phyloP scores from a whole-genome alignment of 257 asterid species.

The Fraxinus cuspidata region DNA sequence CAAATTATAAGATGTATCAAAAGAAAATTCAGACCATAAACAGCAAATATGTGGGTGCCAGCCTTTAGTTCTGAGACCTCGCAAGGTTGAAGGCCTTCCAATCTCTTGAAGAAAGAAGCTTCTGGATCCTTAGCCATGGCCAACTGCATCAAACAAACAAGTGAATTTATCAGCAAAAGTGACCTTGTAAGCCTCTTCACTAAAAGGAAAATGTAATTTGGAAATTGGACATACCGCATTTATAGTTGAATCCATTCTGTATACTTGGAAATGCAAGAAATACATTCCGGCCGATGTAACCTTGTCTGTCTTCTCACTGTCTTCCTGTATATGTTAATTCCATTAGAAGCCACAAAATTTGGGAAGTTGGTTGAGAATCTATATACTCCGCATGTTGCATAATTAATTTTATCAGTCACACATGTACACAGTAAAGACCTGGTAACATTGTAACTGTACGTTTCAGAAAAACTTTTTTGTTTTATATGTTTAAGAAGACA shows the following conservation, averaged over 20 bases:
- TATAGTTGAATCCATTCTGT: conserved; percentile 95
- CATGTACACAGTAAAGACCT: background rate
- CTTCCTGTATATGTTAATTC: conserved; percentile 63
- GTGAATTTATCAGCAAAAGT: conserved; percentile 6
- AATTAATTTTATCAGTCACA: background rate
- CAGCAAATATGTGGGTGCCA: conserved; percentile 98
- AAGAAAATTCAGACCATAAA: conserved; percentile 76
- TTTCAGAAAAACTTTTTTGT: too few relatives aligned
- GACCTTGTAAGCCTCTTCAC: conserved; percentile 13
- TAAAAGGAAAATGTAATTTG: background rate
- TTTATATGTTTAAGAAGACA: too few relatives aligned
- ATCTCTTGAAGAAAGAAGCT: conserved; percentile 91
- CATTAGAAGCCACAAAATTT: conserved; percentile 20
- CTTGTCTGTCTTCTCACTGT: conserved; percentile 91
- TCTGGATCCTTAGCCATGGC: conserved; percentile 93
- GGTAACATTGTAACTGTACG: background rate
- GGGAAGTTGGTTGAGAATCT: background rate
- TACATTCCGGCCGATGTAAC: conserved; percentile 96
- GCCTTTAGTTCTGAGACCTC: conserved; percentile 95
- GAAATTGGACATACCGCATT: conserved; percentile 72
- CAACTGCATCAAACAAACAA: conserved; percentile 35
- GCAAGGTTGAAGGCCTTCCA: conserved; percentile 99
- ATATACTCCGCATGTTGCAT: background rate
- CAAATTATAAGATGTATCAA: conserved; percentile 21
- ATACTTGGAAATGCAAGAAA: conserved; percentile 98